Evolutionary conservation across 2,329 filamentous ascomycete genomes (phyloP).

Genomic region (Fusarium nanum): DNA sequence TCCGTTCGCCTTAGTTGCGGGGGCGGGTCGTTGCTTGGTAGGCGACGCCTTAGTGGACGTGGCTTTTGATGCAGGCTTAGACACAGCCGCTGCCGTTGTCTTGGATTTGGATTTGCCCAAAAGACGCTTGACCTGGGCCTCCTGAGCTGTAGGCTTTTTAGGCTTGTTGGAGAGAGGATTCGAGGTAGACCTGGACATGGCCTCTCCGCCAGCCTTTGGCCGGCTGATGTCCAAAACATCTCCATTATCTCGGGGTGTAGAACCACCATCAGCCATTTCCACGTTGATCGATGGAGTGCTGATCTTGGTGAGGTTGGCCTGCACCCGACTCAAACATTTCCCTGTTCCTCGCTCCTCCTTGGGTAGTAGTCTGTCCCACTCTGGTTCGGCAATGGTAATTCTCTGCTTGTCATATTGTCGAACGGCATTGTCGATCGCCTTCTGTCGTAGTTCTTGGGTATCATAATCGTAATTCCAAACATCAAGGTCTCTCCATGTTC

Average conservation of each 20-base stretch:
- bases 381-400: constrained; percentile 64
- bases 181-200: constrained; percentile 63
- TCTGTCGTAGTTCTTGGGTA: constrained; percentile 65
- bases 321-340: constrained; percentile 70
- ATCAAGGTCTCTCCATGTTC: constrained; percentile 72
- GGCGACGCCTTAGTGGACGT: constrained; percentile 51
- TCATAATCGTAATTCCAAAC: constrained; percentile 71
- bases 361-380: constrained; percentile 71
- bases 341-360: constrained; percentile 68
- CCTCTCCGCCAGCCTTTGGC: constrained; percentile 52
- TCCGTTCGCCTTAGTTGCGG: constrained; percentile 51
- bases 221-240: constrained; percentile 48
- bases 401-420: constrained; percentile 70
- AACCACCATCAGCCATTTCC: constrained; percentile 63
- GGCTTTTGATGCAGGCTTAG: constrained; percentile 56
- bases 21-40: constrained; percentile 55
- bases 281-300: constrained; percentile 62
- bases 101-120: constrained; percentile 55
- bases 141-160: constrained; percentile 67
- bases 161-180: constrained; percentile 62
- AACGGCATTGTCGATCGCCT: constrained; percentile 70
- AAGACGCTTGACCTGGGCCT: constrained; percentile 68
- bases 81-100: constrained; percentile 48
- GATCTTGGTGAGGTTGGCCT: constrained; percentile 67
- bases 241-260: constrained; percentile 55